Percentiles rank a stretch among this genome's conserved stretches.
Evolutionary conservation across 2,329 filamentous ascomycete genomes (phyloP).

Genomic region (Nannizziopsis barbatae): DNA sequence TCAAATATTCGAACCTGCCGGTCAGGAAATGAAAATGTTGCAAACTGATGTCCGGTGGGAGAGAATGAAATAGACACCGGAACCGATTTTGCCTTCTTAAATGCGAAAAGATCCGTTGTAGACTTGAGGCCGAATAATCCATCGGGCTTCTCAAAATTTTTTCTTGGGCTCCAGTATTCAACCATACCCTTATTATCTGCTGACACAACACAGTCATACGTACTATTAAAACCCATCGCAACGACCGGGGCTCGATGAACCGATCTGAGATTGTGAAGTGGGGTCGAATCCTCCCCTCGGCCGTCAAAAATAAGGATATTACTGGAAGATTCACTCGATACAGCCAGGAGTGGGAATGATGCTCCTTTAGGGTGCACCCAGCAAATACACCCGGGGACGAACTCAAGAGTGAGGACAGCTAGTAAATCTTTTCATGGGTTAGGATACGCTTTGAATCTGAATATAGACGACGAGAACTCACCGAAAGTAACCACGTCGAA

Average conservation of each 20-base stretch:
- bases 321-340: constrained; percentile 63
- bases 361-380: constrained; percentile 85
- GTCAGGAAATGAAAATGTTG: constrained; percentile 82
- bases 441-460: not conserved
- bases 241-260: constrained; percentile 75
- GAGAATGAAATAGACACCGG: constrained; percentile 76
- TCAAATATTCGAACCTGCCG: constrained; percentile 89
- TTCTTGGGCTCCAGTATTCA: constrained; percentile 80
- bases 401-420: constrained; percentile 68
- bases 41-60: constrained; percentile 74
- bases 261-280: constrained; percentile 64
- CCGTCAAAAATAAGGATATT: constrained; percentile 80
- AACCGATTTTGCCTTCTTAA: constrained; percentile 85
- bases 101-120: constrained; percentile 87
- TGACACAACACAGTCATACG: constrained; percentile 82
- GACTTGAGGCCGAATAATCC: constrained; percentile 90
- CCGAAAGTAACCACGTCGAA: constrained; percentile 69
- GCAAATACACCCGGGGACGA: constrained; percentile 66
- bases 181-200: constrained; percentile 85
- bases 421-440: constrained; percentile 51
- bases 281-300: constrained; percentile 63
- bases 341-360: constrained; percentile 74
- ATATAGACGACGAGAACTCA: constrained; percentile 21
- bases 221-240: constrained; percentile 79
- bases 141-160: constrained; percentile 77